A percentile compares a stretch with the other conserved stretches of the same genome.
phyloP scores from a whole-genome alignment of 345 rosid genomes.

The Eucalyptus polyanthemos region DNA sequence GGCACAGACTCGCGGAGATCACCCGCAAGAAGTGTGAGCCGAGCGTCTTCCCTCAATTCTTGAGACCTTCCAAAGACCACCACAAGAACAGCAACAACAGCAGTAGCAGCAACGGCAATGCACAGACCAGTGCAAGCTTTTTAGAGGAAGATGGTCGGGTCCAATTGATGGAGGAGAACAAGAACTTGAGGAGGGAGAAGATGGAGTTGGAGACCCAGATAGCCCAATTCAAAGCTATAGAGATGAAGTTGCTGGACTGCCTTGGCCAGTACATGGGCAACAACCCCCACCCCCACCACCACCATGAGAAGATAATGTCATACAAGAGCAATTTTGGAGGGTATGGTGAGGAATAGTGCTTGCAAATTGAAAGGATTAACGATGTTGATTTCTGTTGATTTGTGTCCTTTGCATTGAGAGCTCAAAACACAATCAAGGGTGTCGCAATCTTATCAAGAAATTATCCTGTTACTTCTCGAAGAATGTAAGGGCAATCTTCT shows the following conservation, averaged over 20 bases:
- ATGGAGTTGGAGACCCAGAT: constrained; percentile 28
- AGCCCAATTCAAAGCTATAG: constrained; percentile 23
- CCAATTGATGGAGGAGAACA: constrained; percentile 27
- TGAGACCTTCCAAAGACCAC: constrained; percentile 12
- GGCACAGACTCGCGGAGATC: constrained; percentile 36
- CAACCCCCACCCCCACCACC: background rate
- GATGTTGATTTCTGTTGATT: background rate
- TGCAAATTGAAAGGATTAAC: background rate
- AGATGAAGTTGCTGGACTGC: constrained; percentile 29
- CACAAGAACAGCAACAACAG: background rate
- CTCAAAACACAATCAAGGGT: background rate
- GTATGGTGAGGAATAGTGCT: background rate
- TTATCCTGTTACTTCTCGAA: background rate
- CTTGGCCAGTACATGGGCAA: constrained; percentile 15
- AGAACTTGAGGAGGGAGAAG: constrained; percentile 22
- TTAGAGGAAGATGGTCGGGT: background rate
- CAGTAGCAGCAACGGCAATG: background rate
- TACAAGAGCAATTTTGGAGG: background rate
- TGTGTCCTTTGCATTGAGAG: background rate
- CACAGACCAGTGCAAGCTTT: background rate
- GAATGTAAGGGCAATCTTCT: background rate
- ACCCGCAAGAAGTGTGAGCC: constrained; percentile 33
- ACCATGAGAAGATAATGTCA: background rate
- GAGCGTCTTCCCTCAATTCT: constrained; percentile 28
- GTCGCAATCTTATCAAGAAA: background rate